These are phyloP conservation scores for Wilhelminamyces savonicus DNA, from an alignment of 805 yeast genomes.

Conservation along the genomic window DNA sequence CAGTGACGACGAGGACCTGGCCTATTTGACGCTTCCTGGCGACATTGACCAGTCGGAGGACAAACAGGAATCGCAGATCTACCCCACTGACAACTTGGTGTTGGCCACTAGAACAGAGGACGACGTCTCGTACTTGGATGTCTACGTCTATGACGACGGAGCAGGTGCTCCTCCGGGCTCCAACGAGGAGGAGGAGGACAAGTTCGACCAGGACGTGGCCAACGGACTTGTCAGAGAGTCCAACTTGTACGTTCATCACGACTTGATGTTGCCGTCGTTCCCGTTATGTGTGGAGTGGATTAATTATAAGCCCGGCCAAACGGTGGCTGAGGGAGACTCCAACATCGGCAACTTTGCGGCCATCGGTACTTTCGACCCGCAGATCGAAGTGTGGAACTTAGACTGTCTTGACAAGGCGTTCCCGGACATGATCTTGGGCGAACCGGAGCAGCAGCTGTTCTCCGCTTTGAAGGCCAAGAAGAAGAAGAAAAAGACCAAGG, in stretches of 20 bases:
- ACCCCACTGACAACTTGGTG: slow-evolving; percentile 84
- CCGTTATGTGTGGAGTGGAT: slow-evolving; percentile 97
- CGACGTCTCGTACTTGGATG: slow-evolving; percentile 86
- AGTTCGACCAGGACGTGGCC: slow-evolving; percentile 65
- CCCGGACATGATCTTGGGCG: slow-evolving; percentile 91
- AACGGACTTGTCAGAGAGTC: slow-evolving; percentile 67
- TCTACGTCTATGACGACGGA: slow-evolving; percentile 91
- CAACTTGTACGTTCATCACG: slow-evolving; percentile 89
- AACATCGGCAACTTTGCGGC: slow-evolving; percentile 89
- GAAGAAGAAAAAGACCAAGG: slow-evolving; percentile 43
- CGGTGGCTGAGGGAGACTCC: slow-evolving; percentile 23
- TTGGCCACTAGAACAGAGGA: slow-evolving; percentile 95
- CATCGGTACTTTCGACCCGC: slow-evolving; percentile 94
- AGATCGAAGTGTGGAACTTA: slow-evolving; percentile 93
- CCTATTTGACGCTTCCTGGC: slow-evolving; percentile 56
- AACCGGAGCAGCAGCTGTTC: slow-evolving; percentile 43
- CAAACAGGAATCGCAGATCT: slow-evolving; percentile 75
- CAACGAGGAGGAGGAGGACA: slow-evolving; percentile 63
- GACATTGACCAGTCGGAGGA: slow-evolving; percentile 68
- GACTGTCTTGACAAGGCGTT: slow-evolving; percentile 90
- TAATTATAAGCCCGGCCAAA: slow-evolving; percentile 58
- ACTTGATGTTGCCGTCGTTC: slow-evolving; percentile 92
- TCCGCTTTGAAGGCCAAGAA: slow-evolving; percentile 37
- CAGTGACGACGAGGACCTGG: slow-evolving; percentile 43
- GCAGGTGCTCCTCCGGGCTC: slow-evolving; percentile 73